These are phyloP conservation scores for Kwoniella pini DNA, from an alignment of 768 basidiomycete genomes.

Conservation along the genomic window DNA sequence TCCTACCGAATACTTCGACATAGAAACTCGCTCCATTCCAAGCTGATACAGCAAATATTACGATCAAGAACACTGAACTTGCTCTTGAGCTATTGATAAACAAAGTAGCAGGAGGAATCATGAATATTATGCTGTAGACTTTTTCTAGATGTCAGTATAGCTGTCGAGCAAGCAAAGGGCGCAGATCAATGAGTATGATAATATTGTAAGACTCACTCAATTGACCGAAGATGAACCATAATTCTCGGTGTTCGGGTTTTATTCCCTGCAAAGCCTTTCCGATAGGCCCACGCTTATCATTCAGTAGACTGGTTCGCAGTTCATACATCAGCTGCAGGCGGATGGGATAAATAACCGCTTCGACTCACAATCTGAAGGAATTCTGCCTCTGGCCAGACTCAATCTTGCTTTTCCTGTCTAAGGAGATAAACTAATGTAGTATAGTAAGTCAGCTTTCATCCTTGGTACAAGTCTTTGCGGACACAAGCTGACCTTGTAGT, in stretches of 20 bases:
- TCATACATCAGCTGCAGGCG: not conserved
- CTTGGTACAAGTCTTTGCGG: too few relatives aligned
- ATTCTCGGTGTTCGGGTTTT: constrained; percentile 65
- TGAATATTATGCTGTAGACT: constrained; percentile 85
- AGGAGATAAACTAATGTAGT: constrained; percentile 66
- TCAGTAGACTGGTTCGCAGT: constrained; percentile 61
- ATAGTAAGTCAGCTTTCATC: not conserved
- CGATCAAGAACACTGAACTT: constrained; percentile 74
- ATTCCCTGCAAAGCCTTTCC: constrained; percentile 69
- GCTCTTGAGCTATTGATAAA: constrained; percentile 77
- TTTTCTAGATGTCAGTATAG: constrained; percentile 15
- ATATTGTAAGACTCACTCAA: constrained; percentile 60
- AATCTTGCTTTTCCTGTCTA: constrained; percentile 85
- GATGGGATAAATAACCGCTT: not conserved
- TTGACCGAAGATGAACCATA: constrained; percentile 81
- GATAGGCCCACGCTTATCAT: constrained; percentile 81
- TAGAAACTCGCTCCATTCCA: constrained; percentile 92
- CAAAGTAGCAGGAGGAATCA: constrained; percentile 77
- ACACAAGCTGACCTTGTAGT: constrained; percentile 66
- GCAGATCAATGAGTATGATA: too few relatives aligned
- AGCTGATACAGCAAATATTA: constrained; percentile 80
- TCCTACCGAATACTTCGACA: constrained; percentile 93
- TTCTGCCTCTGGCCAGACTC: constrained; percentile 88
- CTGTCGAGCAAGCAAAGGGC: too few relatives aligned
- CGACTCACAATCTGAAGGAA: constrained; percentile 69